Evolutionary conservation across 2,329 filamentous ascomycete species (phyloP), one percentile per base, ranked within the genome.

Genomic region (Zymoseptoria passerinii): DNA sequence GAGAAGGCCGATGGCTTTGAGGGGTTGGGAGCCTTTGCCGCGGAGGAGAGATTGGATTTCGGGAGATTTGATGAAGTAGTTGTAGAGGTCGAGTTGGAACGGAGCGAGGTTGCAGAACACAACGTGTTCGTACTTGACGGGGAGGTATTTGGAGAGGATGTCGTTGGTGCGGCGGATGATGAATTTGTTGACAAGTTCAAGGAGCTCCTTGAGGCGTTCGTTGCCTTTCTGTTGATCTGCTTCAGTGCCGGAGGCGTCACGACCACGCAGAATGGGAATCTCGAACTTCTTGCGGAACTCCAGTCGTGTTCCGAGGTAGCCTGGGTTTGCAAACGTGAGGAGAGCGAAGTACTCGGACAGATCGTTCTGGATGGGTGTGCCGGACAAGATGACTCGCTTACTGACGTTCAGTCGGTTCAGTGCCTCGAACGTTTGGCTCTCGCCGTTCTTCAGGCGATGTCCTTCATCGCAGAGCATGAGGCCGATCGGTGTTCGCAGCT

Each of bases 131-230:
- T 99, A 99, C 77, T 99, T 99, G 77, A 97, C 86, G 0, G 94
- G 94, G 59, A 99, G 77, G 71, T 99, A 99, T 73, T 99, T 99
- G 54, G 92, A 96, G 23, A 99, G 77, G 61, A 99, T 95, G 70
- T 99, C 94, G 80, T 99, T 99, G 3, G 92, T 96, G 58, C 94
- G 86, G 60, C 94, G 88, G 67, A 99, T 99, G 72, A 99, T 95
- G 76, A 99, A 99, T 70, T 95, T 96, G 77, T 97, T 99, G 70
- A 99, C 94, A 50, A 95, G 78, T 2, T 80, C 79, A 2, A 96
- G 83, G 13, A 99, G 81, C 68, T 96, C 92, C 3, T 81, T 79
- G 19, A 96, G 82, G 55, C 91, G 86, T 67, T 92, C 87, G 65
- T 96, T 89, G 8, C 94, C 94, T 64, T 86, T 88, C 71, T 90